These are phyloP conservation scores for Xylaria bambusicola DNA, from an alignment of 495 filamentous ascomycete genomes.

Conservation along the genomic window DNA sequence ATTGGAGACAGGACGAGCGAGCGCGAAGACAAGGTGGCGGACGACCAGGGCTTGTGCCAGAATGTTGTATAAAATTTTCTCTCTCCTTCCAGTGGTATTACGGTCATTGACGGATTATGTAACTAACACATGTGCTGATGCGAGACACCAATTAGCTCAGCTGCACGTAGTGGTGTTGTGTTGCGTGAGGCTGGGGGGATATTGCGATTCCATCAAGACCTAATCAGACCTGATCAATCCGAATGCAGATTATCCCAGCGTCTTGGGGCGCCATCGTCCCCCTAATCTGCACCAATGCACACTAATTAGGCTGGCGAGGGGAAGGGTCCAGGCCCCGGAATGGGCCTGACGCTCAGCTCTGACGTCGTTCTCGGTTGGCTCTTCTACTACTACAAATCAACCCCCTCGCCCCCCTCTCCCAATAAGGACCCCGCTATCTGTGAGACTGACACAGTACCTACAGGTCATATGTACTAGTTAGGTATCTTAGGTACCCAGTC, in stretches of 20 bases:
- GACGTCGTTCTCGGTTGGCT: background rate
- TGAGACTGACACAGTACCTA: too few species aligned
- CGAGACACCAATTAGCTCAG: background rate
- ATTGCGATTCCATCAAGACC: constrained; percentile 13
- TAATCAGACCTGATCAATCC: background rate
- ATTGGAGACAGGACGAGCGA: background rate
- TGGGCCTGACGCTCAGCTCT: background rate
- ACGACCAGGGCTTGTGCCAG: background rate
- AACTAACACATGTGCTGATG: background rate
- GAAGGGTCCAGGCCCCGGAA: background rate
- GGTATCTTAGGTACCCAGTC: too few species aligned
- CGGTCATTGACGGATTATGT: background rate
- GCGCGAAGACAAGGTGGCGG: background rate
- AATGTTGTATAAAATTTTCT: background rate
- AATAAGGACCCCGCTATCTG: too few species aligned
- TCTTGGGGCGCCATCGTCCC: background rate
- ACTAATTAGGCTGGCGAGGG: background rate
- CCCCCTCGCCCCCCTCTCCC: background rate
- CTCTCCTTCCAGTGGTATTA: background rate
- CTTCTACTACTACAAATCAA: background rate
- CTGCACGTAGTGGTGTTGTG: background rate
- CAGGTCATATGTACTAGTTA: too few species aligned
- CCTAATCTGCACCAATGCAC: constrained; percentile 1
- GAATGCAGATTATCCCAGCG: background rate
- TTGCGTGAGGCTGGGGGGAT: constrained; percentile 12